Conservation (phyloP, 345 rosid genomes). For the Ceriops tagal region DNA sequence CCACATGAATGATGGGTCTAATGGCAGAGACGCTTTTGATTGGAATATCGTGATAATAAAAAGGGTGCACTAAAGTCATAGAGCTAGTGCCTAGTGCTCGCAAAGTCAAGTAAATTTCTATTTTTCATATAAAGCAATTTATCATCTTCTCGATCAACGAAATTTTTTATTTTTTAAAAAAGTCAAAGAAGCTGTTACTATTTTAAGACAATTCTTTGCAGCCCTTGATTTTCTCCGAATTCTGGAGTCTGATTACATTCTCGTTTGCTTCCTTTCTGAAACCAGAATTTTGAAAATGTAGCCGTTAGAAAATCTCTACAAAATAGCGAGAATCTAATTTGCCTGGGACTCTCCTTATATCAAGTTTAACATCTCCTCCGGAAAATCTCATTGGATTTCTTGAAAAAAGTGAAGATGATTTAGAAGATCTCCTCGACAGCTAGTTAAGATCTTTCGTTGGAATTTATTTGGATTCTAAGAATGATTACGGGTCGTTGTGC, state of each 20-base stretch:
- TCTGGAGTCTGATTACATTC: neutral
- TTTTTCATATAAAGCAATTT: no score
- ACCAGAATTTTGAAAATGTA: constrained; percentile 16
- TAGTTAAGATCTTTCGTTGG: neutral
- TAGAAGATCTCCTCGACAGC: constrained; percentile 1
- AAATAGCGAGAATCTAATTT: no score
- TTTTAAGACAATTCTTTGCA: neutral
- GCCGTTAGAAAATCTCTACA: constrained; percentile 36
- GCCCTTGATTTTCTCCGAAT: constrained; percentile 1
- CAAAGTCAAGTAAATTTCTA: no score
- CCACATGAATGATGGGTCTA: constrained; percentile 69
- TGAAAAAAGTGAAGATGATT: constrained; percentile 2
- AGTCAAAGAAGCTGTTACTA: no score
- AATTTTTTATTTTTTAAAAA: no score
- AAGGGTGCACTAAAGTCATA: constrained; percentile 13
- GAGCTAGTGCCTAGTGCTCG: no score
- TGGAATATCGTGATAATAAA: constrained; percentile 42
- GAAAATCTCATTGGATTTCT: constrained; percentile 2
- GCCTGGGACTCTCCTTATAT: no score
- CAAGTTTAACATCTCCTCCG: no score
- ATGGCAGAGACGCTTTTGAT: constrained; percentile 44
- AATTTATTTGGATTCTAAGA: neutral
- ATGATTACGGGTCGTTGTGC: constrained; percentile 45
- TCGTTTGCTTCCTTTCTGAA: constrained; percentile 16
- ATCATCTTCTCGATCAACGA: no score